A percentile compares a stretch with the other conserved stretches of the same genome.
Conservation (phyloP, 805 yeast genomes). For the Ogataea neopini region DNA sequence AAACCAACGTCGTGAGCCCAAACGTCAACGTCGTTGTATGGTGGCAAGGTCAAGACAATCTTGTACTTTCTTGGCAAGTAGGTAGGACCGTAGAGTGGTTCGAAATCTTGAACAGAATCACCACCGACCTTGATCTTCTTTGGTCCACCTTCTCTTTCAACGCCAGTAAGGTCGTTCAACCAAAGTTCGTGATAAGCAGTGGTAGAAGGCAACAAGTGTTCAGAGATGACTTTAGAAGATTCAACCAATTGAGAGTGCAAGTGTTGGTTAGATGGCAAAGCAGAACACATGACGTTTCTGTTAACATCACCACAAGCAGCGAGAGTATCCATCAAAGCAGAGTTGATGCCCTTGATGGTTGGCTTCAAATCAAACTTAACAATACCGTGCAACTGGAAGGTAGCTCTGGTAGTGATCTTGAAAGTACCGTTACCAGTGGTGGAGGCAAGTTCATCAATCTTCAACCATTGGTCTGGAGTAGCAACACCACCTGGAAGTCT, state of each 20-base stretch:
- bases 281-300: conserved; percentile 91
- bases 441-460: conserved; percentile 78
- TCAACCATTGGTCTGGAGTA: conserved; percentile 85
- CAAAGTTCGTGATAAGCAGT: conserved; percentile 97
- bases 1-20: conserved; percentile 95
- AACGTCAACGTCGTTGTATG: conserved; percentile 94
- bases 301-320: conserved; percentile 99
- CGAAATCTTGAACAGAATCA: conserved; percentile 76
- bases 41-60: conserved; percentile 92
- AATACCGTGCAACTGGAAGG: conserved; percentile 94
- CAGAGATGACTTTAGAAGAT: conserved; percentile 67
- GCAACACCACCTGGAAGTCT: conserved; percentile 93
- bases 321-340: conserved; percentile 86
- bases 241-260: conserved; percentile 74
- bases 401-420: conserved; percentile 94
- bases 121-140: conserved; percentile 86
- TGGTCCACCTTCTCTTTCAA: conserved; percentile 74
- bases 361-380: conserved; percentile 88
- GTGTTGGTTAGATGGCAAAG: conserved; percentile 82
- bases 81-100: conserved; percentile 84
- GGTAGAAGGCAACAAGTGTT: conserved; percentile 82
- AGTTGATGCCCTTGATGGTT: conserved; percentile 89
- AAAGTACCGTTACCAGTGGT: conserved; percentile 88
- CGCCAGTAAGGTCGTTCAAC: conserved; percentile 47
- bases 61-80: conserved; percentile 96